Evolutionary conservation across 345 rosid species (phyloP), one percentile per base, ranked within the genome.

Genomic region (Turritis glabra): DNA sequence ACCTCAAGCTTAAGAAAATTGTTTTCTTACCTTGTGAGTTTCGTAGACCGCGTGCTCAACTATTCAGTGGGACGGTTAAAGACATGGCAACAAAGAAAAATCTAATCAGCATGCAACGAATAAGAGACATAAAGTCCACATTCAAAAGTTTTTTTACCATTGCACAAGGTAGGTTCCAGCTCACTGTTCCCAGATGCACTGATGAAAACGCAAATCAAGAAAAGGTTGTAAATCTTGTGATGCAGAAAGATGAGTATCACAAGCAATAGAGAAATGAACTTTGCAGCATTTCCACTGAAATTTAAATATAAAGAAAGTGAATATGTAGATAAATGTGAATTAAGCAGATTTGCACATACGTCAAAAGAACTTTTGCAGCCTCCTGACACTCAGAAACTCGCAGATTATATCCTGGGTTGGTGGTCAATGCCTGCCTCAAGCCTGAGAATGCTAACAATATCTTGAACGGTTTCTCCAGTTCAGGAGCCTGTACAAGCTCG

Each of bases 361-460:
- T 32, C 64, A 94, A 78, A 64, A 94, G 92, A 75, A 87, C 55
- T 74, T 84, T 80, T 47, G 99, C 99, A 40, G 99, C 99, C 88
- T 91, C 88, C 76, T 80, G 92, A 74, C 99, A 95, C 77, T 92
- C 99, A 67, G 84, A 77, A 84, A 92, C 99, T 40, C 99, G 92
- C 43, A 80, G 64, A 75, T 95, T 95, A 74, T 95, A 95, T 70
- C 99, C 99, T 77, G 97, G 96, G 80, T 85, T 91, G 76, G 77
- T 87, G 64, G 93, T 91, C 82, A 89, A 85, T 23, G 97, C 90
- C 62, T 89, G 86, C 86, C 80, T 95, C 82, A 92, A 80, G 82
- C 99, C 99, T 62, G 97, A 95, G 82, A 95, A 86, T 47, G 97
- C 99, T 78, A 95, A 78, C 71, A 95, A 81, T 82, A 95, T 84